phyloP scores from a whole-genome alignment of 257 asterid genomes.

The Paulownia fortunei region DNA sequence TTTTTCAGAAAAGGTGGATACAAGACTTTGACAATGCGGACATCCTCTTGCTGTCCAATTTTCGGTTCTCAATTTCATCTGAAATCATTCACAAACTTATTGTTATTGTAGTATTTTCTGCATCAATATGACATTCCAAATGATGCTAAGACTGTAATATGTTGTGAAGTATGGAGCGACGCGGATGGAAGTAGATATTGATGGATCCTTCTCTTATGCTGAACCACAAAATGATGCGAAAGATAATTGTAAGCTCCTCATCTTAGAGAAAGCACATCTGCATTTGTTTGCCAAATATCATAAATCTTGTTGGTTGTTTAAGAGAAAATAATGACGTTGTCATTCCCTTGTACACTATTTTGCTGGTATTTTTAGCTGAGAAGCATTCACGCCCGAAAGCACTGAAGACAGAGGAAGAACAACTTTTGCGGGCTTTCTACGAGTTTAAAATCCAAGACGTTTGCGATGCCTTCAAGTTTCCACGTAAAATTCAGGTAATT shows the following conservation, averaged over 20 bases:
- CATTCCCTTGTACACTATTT: slow-evolving; percentile 18
- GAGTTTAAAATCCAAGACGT: slow-evolving; percentile 97
- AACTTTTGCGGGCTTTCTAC: slow-evolving; percentile 80
- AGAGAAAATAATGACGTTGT: slow-evolving; percentile 11
- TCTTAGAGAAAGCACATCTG: slow-evolving; percentile 18
- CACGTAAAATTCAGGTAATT: slow-evolving; percentile 91
- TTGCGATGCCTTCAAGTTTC: slow-evolving; percentile 96
- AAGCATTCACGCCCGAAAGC: slow-evolving; percentile 85
- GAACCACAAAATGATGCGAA: slow-evolving; percentile 62
- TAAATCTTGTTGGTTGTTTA: slow-evolving; percentile 21
- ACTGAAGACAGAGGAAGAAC: slow-evolving; percentile 91
- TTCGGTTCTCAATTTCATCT: not conserved
- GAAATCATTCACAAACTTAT: slow-evolving; percentile 8
- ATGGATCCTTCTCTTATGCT: slow-evolving; percentile 86
- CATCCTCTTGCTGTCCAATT: not conserved
- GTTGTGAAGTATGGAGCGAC: slow-evolving; percentile 82
- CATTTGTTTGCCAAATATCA: slow-evolving; percentile 15
- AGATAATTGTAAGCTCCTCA: slow-evolving; percentile 50
- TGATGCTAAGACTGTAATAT: slow-evolving; percentile 39
- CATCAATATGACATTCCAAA: slow-evolving; percentile 30
- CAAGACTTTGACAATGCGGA: not conserved
- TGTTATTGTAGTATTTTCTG: slow-evolving; percentile 16
- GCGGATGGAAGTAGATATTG: slow-evolving; percentile 83
- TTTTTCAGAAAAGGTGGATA: not conserved
- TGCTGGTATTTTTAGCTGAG: slow-evolving; percentile 58